These are phyloP conservation scores for Blakeslea trispora DNA, from an alignment of 371 early-diverging fungal genomes.

Conservation along the genomic window DNA sequence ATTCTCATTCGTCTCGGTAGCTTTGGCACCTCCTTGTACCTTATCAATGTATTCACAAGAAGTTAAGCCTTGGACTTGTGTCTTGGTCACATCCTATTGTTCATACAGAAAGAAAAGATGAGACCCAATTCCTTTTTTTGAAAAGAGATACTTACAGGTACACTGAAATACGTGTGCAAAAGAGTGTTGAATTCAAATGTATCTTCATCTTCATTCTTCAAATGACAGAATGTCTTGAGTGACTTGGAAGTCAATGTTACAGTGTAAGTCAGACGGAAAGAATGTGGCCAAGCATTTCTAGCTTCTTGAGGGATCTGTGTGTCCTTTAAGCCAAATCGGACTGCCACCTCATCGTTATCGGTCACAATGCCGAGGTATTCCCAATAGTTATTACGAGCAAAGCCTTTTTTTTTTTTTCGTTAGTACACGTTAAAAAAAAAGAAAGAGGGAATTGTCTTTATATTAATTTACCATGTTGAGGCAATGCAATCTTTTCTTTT, in stretches of 20 bases:
- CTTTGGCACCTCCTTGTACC: constrained; percentile 46
- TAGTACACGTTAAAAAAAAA: too few relatives aligned
- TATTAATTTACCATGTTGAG: constrained; percentile 72
- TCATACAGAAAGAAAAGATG: constrained; percentile 1
- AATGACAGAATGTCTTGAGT: constrained; percentile 65
- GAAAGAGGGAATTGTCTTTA: too few relatives aligned
- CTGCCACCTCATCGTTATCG: constrained; percentile 62
- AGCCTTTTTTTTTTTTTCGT: too few relatives aligned
- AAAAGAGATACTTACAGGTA: constrained; percentile 51
- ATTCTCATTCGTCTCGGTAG: constrained; percentile 40
- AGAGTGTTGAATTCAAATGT: constrained; percentile 84
- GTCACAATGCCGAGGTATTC: constrained; percentile 57
- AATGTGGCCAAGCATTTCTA: constrained; percentile 65
- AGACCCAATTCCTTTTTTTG: neutral
- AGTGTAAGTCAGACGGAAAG: constrained; percentile 79
- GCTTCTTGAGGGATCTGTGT: constrained; percentile 59
- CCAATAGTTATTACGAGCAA: constrained; percentile 82
- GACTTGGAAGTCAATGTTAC: constrained; percentile 73
- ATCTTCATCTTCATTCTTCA: constrained; percentile 71
- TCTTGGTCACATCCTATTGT: constrained; percentile 67
- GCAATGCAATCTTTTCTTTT: constrained; percentile 58
- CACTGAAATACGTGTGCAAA: constrained; percentile 89
- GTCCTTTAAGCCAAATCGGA: constrained; percentile 70
- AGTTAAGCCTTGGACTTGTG: constrained; percentile 64
- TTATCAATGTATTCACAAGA: constrained; percentile 74